Evolutionary conservation across 371 early-diverging fungal genomes (phyloP), one percentile per base, ranked within the genome.

Genomic region (Circinella minor): DNA sequence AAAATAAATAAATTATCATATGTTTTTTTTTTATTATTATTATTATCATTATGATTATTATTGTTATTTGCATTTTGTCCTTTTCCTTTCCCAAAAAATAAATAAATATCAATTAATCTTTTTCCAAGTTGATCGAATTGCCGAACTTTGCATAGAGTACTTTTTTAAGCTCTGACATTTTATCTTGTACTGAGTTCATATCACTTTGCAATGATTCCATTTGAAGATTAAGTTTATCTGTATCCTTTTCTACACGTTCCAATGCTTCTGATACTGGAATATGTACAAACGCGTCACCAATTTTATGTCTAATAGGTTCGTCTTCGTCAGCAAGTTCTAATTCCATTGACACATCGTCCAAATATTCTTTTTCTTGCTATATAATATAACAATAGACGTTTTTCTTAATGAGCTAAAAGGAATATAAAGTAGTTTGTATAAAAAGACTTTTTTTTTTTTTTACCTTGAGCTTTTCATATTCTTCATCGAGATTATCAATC

Each of bases 321-420:
- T 95, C 96, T 73, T 97, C 98, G 74, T 97, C 97, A 0, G 91
- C 90, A 13, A 98, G 84, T 79, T 98, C 98, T 3, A 97, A 83
- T 79, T 98, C 99, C 75, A 81, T 80, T 4, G 90, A 80, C 20
- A 98, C 89, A 77, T 98, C 99, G 65, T 98, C 96, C 59, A 97
- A 82, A 71, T 93, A 95, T 74, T 97, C 98, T 71, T 92, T 90
- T 74, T 98, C 98, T 84, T 86, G 80, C 84, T 86, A 70, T 46
- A 67, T 4, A 13, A 51, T 2, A 27, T 27, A 27, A 27, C 27
- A 27, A 27, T 27, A 27, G 2, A 27, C 27, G 27, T 27, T 2
- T 27, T 27, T 27, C 27, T 27, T 27, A 27, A 27, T 27, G 27
- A 27, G 27, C n/a, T 27, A 27, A 27, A 27, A 27, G 27, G 27